These are phyloP conservation scores for Diaporthe ilicicola DNA, from an alignment of 2,329 filamentous ascomycete genomes.

Conservation along the genomic window DNA sequence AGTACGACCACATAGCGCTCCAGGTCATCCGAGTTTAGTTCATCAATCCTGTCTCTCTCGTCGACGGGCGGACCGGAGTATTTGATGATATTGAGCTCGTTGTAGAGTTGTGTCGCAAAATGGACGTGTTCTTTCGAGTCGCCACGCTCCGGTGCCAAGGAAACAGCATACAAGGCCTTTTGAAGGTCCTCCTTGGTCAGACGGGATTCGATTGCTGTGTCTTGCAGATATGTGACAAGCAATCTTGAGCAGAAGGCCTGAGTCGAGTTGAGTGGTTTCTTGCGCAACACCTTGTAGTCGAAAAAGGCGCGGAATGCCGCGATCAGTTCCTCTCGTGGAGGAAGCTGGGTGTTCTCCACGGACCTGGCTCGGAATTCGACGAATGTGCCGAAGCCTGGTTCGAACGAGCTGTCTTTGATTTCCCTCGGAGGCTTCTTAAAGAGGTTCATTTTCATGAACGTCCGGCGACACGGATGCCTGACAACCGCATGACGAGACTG, in stretches of 20 bases:
- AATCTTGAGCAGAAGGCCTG: conserved; percentile 69
- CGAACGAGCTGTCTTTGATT: conserved; percentile 69
- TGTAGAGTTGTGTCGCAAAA: conserved; percentile 55
- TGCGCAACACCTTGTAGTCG: conserved; percentile 57
- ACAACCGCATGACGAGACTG: neutral
- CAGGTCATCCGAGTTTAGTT: conserved; percentile 36
- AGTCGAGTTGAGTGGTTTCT: conserved; percentile 66
- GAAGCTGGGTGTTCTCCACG: conserved; percentile 70
- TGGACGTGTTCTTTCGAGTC: conserved; percentile 55
- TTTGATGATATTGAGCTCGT: conserved; percentile 39
- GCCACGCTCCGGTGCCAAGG: conserved; percentile 51
- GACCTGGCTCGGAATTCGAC: conserved; percentile 72
- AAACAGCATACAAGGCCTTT: conserved; percentile 54
- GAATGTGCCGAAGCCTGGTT: conserved; percentile 77
- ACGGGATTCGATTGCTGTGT: conserved; percentile 57
- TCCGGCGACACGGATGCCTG: conserved; percentile 24
- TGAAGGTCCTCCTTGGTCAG: conserved; percentile 52
- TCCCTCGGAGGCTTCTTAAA: conserved; percentile 67
- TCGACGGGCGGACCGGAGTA: neutral
- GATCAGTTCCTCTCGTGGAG: conserved; percentile 68
- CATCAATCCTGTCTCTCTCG: conserved; percentile 10
- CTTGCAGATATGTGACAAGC: conserved; percentile 64
- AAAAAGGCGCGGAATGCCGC: conserved; percentile 74
- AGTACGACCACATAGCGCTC: conserved; percentile 56
- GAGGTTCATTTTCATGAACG: conserved; percentile 62